These are phyloP conservation scores for Zelonia costaricensis DNA, from an alignment of 208 protist species.

Conservation along the genomic window DNA sequence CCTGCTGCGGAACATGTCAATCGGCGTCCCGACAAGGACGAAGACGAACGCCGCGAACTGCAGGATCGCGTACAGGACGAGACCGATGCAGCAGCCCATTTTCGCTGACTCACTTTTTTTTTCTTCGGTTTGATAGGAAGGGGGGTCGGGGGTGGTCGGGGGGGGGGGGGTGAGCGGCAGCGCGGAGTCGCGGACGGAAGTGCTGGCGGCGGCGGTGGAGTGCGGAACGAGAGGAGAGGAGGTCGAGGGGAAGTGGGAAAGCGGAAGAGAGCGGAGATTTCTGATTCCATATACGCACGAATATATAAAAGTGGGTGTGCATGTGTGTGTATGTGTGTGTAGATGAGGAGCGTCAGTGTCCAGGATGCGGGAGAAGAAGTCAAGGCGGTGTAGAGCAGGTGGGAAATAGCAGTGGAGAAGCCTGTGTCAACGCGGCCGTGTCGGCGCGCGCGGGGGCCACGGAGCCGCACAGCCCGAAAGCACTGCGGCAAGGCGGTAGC, in stretches of 20 bases:
- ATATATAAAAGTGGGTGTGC: neutral
- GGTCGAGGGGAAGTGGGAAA: neutral
- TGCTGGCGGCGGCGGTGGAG: too few species aligned
- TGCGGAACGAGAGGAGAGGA: constrained; percentile 9
- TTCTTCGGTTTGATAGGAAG: neutral
- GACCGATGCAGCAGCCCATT: constrained; percentile 21
- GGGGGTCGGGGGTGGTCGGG: too few species aligned
- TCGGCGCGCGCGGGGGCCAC: too few species aligned
- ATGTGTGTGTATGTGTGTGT: neutral
- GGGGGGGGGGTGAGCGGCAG: constrained; percentile 33
- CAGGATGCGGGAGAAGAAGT: too few species aligned
- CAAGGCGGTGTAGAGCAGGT: too few species aligned
- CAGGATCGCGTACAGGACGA: constrained; percentile 52
- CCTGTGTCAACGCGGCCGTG: too few species aligned
- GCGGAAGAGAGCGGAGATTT: neutral
- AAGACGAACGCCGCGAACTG: constrained; percentile 44
- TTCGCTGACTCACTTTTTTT: neutral
- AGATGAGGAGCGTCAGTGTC: neutral
- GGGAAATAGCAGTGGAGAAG: too few species aligned
- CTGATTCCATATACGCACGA: neutral
- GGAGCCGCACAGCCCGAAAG: too few species aligned
- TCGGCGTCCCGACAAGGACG: constrained; percentile 49
- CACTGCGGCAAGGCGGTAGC: too few species aligned
- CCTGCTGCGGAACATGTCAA: constrained; percentile 51
- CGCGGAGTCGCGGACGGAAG: constrained; percentile 17